Evolutionary conservation across 2,329 filamentous ascomycete genomes (phyloP), one percentile per base, ranked within the genome.

Genomic region (Lizonia empirigonia): DNA sequence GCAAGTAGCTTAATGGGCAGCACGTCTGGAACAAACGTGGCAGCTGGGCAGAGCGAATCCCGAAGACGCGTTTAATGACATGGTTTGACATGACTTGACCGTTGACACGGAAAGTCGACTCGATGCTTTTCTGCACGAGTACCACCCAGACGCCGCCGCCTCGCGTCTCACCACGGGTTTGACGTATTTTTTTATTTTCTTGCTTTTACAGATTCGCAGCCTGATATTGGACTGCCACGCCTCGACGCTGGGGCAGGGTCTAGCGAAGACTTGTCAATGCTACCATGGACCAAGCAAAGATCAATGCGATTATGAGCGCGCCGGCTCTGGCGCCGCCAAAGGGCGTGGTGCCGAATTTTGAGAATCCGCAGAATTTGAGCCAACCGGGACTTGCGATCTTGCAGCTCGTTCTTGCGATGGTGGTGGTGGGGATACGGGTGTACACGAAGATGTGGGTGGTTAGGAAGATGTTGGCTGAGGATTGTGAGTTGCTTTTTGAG

Each of bases 241-340:
- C 26, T 29, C 26, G 1, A 13, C 6, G 5, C 26, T 29, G 5
- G 7, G 12, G 26, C 26, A 29, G n/a, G 3, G 26, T 3, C 4
- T 13, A n/a, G 12, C 2, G 26, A n/a, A 29, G 1, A 29, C 2
- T 29, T 29, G 8, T n/a, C 12, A 6, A 29, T 29, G 4, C 29
- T 4, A 27, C 9, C 7, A 46, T 51, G 48, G 39, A 46, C 7
- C 30, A 15, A 20, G 30, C 41, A 15, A 15, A 12, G 2, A 40
- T 46, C 15, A 36, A 41, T 15, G 41, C 36, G 5, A 36, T 59
- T 1, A 19, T 60, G 24, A 26, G 54, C 18, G 27, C 15, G 6
- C 55, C 55, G 24, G 57, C 55, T 0, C 35, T 55, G 5, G 20
- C 30, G 15, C 55, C 57, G 19, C 57, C 57, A 20, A 22, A 24